Evolutionary conservation across 2,329 filamentous ascomycete species (phyloP).

Genomic region (Alternaria burnsii): DNA sequence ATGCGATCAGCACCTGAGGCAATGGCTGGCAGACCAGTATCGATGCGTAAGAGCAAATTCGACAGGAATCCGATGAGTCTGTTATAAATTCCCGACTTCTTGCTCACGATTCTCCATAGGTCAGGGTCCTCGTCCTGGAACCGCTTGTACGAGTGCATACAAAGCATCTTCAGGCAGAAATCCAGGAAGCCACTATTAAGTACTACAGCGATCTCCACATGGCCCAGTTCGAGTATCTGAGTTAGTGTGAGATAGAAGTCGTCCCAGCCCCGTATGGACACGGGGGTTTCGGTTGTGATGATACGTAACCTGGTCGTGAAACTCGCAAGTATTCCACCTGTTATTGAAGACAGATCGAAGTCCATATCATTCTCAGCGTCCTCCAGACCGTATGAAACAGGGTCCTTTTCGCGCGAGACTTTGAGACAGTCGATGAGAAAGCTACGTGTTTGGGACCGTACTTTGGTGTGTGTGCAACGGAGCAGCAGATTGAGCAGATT

Average conservation of each 20-base stretch:
- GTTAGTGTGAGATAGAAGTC: constrained; percentile 46
- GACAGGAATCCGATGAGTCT: constrained; percentile 42
- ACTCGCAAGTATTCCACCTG: constrained; percentile 28
- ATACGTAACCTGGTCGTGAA: constrained; percentile 30
- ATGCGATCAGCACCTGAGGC: constrained; percentile 28
- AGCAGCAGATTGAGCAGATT: constrained; percentile 70
- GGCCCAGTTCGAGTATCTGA: constrained; percentile 40
- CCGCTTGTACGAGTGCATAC: constrained; percentile 34
- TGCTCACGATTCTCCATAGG: constrained; percentile 41
- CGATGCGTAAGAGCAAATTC: constrained; percentile 37
- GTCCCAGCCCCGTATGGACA: constrained; percentile 45
- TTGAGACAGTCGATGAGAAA: constrained; percentile 45
- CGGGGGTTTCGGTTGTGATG: constrained; percentile 34
- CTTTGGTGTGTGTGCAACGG: constrained; percentile 37
- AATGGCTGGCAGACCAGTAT: constrained; percentile 29
- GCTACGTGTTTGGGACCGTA: constrained; percentile 40
- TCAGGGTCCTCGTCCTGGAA: constrained; percentile 28
- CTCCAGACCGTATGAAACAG: constrained; percentile 37
- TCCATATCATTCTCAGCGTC: constrained; percentile 41
- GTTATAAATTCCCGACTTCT: constrained; percentile 44
- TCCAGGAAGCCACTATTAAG: constrained; percentile 39
- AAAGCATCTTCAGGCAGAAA: constrained; percentile 42
- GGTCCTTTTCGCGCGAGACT: constrained; percentile 45
- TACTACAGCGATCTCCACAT: constrained; percentile 38
- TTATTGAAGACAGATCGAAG: constrained; percentile 18